A percentile compares a stretch with the other conserved stretches of the same genome.
These are phyloP conservation scores for Gossypium lobatum DNA, from an alignment of 441 rosid genomes.

Conservation along the genomic window DNA sequence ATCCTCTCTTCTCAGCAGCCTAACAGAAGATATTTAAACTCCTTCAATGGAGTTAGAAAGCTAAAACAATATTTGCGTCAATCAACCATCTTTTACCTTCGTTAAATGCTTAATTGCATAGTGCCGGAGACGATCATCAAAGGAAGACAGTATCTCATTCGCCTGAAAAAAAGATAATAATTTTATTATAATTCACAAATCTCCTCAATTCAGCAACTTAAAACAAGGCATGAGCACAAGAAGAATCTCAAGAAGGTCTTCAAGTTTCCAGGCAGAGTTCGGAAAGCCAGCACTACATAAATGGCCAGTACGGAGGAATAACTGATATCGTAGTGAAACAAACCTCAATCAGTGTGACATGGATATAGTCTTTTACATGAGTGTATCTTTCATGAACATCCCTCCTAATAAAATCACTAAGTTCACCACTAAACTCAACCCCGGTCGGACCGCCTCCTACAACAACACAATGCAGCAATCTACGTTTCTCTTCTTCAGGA, in stretches of 20 bases:
- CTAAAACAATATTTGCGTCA: not conserved
- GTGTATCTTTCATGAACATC: conserved; percentile 78
- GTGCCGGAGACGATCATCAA: conserved; percentile 72
- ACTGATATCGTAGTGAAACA: conserved; percentile 14
- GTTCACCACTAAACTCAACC: conserved; percentile 91
- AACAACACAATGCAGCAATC: conserved; percentile 77
- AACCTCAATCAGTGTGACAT: conserved; percentile 79
- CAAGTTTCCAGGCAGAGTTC: conserved; percentile 9
- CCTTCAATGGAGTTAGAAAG: not conserved
- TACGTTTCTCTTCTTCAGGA: conserved; percentile 63
- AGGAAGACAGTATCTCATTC: conserved; percentile 77
- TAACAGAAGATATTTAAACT: not conserved
- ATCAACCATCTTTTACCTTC: conserved; percentile 25
- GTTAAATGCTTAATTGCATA: conserved; percentile 83
- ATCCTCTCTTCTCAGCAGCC: not conserved
- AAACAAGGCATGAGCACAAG: not conserved
- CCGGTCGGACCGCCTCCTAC: conserved; percentile 96
- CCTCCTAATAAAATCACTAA: conserved; percentile 75
- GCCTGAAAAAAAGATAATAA: conserved; percentile 38
- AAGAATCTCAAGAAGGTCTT: not conserved
- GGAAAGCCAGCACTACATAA: not conserved
- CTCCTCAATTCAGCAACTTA: not conserved
- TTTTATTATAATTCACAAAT: not conserved
- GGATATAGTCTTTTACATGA: conserved; percentile 73
- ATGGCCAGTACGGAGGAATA: not conserved